Percentiles rank a stretch among this genome's conserved stretches.
phyloP scores from a whole-genome alignment of 352 stramenopile species.

The Pythium utonaiense region DNA sequence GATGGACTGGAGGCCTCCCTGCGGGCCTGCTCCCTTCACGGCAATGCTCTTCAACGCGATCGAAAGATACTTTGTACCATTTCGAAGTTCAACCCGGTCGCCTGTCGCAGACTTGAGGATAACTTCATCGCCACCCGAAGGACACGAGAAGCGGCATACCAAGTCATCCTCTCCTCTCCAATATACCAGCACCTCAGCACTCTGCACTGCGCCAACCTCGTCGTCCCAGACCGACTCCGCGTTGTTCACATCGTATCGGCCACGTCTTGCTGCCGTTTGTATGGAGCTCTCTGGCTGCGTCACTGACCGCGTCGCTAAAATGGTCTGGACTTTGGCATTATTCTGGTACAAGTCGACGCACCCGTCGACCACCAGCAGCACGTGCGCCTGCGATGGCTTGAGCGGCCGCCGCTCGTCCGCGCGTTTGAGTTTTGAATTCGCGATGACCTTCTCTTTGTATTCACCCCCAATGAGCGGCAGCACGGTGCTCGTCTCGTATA shows the following conservation, averaged over 20 bases:
- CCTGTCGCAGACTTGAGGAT: conserved; percentile 58
- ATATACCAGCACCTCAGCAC: conserved; percentile 45
- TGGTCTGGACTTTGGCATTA: conserved; percentile 36
- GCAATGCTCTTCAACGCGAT: conserved; percentile 37
- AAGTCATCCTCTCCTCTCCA: conserved; percentile 57
- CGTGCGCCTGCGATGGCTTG: conserved; percentile 27
- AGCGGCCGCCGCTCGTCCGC: conserved; percentile 33
- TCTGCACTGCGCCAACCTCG: conserved; percentile 4
- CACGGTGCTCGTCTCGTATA: conserved; percentile 61
- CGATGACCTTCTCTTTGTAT: conserved; percentile 43
- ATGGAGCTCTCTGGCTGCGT: conserved; percentile 7
- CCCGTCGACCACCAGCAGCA: conserved; percentile 56
- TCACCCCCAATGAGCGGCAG: conserved; percentile 58
- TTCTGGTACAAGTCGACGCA: conserved; percentile 47
- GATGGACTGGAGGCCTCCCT: conserved; percentile 30
- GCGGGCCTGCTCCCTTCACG: conserved; percentile 2
- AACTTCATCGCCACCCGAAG: conserved; percentile 54
- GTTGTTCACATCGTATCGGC: conserved; percentile 14
- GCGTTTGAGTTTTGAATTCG: conserved; percentile 42
- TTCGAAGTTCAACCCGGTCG: conserved; percentile 39
- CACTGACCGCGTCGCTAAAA: conserved; percentile 27
- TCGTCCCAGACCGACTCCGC: conserved; percentile 23
- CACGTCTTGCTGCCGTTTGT: conserved; percentile 13
- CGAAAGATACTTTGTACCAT: conserved; percentile 38
- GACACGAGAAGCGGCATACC: conserved; percentile 60